These are phyloP conservation scores for Brachypodium distachyon DNA, from an alignment of 202 grass and related monocot species.

Conservation along the genomic window DNA sequence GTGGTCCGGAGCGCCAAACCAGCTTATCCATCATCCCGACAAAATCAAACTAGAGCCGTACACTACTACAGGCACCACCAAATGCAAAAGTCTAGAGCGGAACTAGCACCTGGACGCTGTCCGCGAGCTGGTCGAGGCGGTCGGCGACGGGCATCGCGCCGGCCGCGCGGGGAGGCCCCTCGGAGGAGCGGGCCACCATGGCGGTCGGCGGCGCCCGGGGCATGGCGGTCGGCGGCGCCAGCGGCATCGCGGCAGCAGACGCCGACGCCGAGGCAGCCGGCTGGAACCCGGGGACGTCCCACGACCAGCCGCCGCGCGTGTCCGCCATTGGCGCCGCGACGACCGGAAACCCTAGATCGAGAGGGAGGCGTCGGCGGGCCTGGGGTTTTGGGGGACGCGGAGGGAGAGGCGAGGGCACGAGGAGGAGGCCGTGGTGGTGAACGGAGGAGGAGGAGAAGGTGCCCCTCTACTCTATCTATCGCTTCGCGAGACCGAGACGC, in stretches of 20 bases:
- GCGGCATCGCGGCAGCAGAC: background rate
- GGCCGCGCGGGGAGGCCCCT: conserved; percentile 29
- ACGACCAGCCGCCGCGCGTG: conserved; percentile 64
- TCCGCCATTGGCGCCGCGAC: conserved; percentile 60
- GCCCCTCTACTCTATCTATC: conserved; percentile 36
- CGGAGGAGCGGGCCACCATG: conserved; percentile 28
- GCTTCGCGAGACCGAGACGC: conserved; percentile 34
- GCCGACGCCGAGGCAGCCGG: conserved; percentile 30
- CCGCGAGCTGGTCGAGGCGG: conserved; percentile 59
- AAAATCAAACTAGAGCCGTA: background rate
- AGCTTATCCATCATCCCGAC: background rate
- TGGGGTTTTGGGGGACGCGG: background rate
- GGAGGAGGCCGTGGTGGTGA: background rate
- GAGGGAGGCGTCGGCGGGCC: background rate
- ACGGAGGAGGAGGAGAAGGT: background rate
- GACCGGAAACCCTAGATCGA: conserved; percentile 69
- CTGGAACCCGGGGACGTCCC: conserved; percentile 91
- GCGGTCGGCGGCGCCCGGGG: conserved; percentile 24
- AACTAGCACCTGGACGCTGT: conserved; percentile 70
- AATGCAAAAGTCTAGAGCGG: background rate
- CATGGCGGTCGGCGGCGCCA: conserved; percentile 18
- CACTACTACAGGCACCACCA: background rate
- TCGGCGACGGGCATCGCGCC: conserved; percentile 23
- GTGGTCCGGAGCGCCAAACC: background rate
- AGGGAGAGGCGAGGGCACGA: background rate